Percentiles rank a stretch among this genome's conserved stretches.
Conservation (phyloP, 1,284 basidiomycete species). For the Moniliophthora roreri region DNA sequence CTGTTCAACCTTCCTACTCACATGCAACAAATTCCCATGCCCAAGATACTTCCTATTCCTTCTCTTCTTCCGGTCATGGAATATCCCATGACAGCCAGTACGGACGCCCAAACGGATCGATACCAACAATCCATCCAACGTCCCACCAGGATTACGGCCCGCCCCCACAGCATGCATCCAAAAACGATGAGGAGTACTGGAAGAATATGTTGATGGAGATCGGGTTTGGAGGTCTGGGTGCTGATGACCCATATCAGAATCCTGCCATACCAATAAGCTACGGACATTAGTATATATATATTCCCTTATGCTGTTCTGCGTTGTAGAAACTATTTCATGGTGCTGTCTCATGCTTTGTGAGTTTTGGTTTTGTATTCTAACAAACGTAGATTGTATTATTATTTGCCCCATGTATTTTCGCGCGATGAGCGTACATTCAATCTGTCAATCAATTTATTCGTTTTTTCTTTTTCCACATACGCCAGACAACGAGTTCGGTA, state of each 20-base stretch:
- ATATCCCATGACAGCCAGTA: conserved; percentile 4
- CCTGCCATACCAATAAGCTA: neutral
- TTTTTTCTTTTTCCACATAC: too few relatives aligned
- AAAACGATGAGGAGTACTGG: conserved; percentile 65
- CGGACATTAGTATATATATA: neutral
- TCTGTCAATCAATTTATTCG: neutral
- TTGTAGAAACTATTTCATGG: neutral
- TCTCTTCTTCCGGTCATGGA: conserved; percentile 29
- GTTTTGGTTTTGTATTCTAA: neutral
- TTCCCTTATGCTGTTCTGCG: too few relatives aligned
- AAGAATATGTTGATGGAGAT: conserved; percentile 70
- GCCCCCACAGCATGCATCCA: conserved; percentile 41
- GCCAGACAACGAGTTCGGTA: too few relatives aligned
- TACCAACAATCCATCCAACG: conserved; percentile 1
- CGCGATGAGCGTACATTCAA: neutral
- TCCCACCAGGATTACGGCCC: conserved; percentile 18
- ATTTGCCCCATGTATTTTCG: neutral
- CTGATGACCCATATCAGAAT: conserved; percentile 24
- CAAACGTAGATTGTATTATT: neutral
- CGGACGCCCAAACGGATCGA: neutral
- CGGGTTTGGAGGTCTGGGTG: conserved; percentile 51
- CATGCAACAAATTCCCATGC: conserved; percentile 16
- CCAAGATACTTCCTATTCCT: conserved; percentile 38
- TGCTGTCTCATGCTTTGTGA: neutral
- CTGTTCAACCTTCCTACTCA: conserved; percentile 16